Evolutionary conservation across 352 stramenopile species (phyloP), one percentile per base, ranked within the genome.

Genomic region (Pythium aquatile): DNA sequence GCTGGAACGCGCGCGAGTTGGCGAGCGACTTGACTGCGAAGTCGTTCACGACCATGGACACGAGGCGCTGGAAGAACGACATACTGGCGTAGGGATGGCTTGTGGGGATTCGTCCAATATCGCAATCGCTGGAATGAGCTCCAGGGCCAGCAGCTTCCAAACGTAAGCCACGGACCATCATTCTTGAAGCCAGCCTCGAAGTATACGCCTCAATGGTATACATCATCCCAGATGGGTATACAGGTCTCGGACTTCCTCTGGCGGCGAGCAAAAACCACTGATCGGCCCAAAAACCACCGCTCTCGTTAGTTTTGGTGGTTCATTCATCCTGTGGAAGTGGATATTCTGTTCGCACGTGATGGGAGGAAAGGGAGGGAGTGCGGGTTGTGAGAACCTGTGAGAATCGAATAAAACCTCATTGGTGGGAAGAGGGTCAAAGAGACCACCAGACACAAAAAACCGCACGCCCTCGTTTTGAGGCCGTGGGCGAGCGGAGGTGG

Each of bases 21-120:
- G 80, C 73, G 35, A 94, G 76, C 52, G 85, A 72, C 80, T 94
- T 94, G 26, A 94, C 83, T 17, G 85, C 85, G 56, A 91, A 81
- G 69, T 94, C 85, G 71, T 94, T 94, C 55, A 94, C 73, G 47
- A 94, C 79, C 69, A 91, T 88, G 11, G 77, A 88, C 59, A 93
- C 72, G 37, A 91, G 70, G 47, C 85, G 85, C 74, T 91, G 83
- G 70, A 94, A 84, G 73, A 94, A 92, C 33, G 83, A 92, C 83
- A 69, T 69, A 46, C 17, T 29, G 44, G 17, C 24, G 5, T 24
- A 24, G 20, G 20, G 20, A 24, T 24, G 20, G 20, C 20, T 24
- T 24, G 20, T 1, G 20, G 20, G 20, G 5, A 33, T 17, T 29
- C 24, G 44, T 52, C 24, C 44, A 29, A 52, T 30, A 52, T 52